Base-by-base conservation (phyloP, 208 protist species). In the Strigomonas galati region DNA sequence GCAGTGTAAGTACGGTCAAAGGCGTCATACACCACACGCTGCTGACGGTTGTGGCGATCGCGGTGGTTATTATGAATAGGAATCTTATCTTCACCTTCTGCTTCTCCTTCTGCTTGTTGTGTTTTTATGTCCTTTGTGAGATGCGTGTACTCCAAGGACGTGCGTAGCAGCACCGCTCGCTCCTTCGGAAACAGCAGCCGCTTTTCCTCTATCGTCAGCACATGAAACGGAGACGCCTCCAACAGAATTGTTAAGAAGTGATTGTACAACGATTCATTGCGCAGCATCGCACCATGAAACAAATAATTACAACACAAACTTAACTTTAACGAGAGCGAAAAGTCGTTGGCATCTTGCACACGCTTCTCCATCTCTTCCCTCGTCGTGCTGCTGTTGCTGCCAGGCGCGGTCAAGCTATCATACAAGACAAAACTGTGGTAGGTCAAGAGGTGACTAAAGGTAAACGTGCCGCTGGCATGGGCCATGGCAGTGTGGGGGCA, bases 221-320 rank as follows among this genome's bases (percentile, higher is more conserved):
- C 74, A 26, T 90, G 84, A 64, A 96, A 91, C 1, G 91, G 91
- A 26, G 91, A 87, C 31, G 87, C 76, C 52, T 86, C 75, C 28
- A 96, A 72, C n/a, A 96, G 79, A 26, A 74, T 74, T 4, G 76
- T 54, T 0, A 96, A 72, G 56, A 96, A 92, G 12, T 44, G 32
- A 54, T 89, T 78, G 66, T 94, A 96, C 40, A 87, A 48, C n/a
- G 49, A 76, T 1, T 40, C 62, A 53, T 79, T 73, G 10, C 80
- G 82, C 59, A 96, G 78, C 53, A 92, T 52, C 1, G 52, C 56
- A 21, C 87, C 85, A 54, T 88, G 67, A 59, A 85, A 96, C 27
- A 72, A 65, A 73, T 96, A 96, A 1, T 76, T 76, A 61, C 91
- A 96, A 62, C 87, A 96, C 23, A 96, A 73, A 55, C 78, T 89